These are phyloP conservation scores for Hygrocybe punicea DNA, from an alignment of 768 basidiomycete species.

Conservation along the genomic window DNA sequence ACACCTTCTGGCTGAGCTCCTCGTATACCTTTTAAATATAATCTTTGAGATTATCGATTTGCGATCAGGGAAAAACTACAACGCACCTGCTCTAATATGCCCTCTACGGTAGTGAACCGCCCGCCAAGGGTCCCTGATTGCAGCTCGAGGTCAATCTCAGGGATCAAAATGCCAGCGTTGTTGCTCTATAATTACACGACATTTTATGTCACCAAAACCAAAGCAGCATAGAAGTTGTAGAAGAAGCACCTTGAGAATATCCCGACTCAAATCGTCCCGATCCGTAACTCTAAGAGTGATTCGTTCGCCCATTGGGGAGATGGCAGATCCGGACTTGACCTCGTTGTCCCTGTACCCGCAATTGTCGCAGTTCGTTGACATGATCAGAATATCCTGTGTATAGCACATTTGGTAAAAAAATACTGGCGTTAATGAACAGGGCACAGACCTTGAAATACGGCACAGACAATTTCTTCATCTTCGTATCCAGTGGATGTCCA, in stretches of 20 bases:
- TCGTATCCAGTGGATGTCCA: constrained; percentile 74
- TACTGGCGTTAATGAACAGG: not conserved
- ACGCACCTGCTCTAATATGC: constrained; percentile 73
- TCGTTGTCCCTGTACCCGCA: constrained; percentile 99
- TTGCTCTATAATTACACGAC: constrained; percentile 64
- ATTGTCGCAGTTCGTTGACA: constrained; percentile 94
- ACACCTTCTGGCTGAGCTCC: constrained; percentile 85
- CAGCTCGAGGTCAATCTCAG: constrained; percentile 91
- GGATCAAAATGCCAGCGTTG: constrained; percentile 82
- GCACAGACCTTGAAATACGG: constrained; percentile 89
- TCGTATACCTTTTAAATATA: constrained; percentile 62
- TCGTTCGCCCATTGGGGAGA: constrained; percentile 80
- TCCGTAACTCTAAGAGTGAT: constrained; percentile 91
- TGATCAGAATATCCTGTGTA: constrained; percentile 85
- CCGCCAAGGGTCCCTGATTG: constrained; percentile 94
- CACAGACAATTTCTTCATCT: constrained; percentile 95
- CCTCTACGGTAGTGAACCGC: constrained; percentile 95
- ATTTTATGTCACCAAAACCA: not conserved
- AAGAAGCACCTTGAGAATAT: constrained; percentile 78
- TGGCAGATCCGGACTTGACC: constrained; percentile 90
- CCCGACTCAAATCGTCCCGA: constrained; percentile 85
- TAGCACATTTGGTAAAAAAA: not conserved
- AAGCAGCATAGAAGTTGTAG: not conserved
- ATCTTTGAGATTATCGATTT: not conserved
- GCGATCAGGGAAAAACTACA: not conserved